Conservation (phyloP, 208 protist genomes). For the Trichomonas vaginalis region DNA sequence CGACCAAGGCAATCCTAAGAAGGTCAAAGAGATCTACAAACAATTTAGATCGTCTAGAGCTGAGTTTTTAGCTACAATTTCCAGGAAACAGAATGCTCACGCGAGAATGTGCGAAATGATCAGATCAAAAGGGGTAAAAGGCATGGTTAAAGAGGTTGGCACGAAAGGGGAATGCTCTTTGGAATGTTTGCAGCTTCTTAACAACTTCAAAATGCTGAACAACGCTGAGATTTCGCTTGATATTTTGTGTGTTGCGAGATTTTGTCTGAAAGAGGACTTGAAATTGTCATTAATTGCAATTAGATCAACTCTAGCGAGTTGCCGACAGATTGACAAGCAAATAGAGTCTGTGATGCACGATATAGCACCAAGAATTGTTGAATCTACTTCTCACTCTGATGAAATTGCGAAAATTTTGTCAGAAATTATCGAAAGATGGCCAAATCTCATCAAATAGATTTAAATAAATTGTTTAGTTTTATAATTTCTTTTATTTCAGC, state of each 20-base stretch:
- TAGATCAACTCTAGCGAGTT: not conserved
- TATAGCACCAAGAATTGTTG: not conserved
- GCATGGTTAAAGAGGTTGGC: not conserved
- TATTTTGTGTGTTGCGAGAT: not conserved
- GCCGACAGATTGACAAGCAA: not conserved
- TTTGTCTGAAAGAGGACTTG: not conserved
- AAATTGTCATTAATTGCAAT: not conserved
- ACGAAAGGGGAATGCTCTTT: not conserved
- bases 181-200: not conserved
- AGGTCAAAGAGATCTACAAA: not conserved
- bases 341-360: not conserved
- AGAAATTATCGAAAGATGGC: not conserved
- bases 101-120: not conserved
- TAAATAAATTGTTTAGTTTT: too few species aligned
- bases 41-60: not conserved
- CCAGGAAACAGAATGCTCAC: not conserved
- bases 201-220: not conserved
- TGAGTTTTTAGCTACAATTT: not conserved
- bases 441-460: not conserved
- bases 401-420: not conserved
- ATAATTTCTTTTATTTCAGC: too few species aligned
- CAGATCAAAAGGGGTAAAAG: not conserved
- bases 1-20: not conserved
- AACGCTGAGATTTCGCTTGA: not conserved
- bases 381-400: not conserved